Evolutionary conservation across 2,329 filamentous ascomycete genomes (phyloP).

Genomic region (Ceratocystis cacaofunesta): DNA sequence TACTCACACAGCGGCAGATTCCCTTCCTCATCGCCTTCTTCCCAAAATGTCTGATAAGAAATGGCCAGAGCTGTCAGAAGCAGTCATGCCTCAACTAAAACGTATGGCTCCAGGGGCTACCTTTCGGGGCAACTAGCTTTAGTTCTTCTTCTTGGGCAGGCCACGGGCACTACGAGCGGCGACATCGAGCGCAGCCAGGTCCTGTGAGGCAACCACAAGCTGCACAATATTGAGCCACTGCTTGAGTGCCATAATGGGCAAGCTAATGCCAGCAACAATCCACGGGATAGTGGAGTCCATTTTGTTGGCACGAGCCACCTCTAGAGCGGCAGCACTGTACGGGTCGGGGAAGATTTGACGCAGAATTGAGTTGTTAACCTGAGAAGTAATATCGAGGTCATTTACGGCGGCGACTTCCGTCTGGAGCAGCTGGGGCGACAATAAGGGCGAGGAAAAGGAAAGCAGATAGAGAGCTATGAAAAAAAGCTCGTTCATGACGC

Average conservation of each 20-base stretch:
- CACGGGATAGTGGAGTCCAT: constrained; percentile 52
- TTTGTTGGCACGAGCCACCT: constrained; percentile 88
- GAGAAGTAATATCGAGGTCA: constrained; percentile 48
- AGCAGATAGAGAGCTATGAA: constrained; percentile 97
- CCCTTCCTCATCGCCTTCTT: not conserved
- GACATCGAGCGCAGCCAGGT: constrained; percentile 83
- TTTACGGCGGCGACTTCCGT: constrained; percentile 23
- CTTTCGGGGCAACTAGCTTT: not conserved
- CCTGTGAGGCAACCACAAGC: constrained; percentile 80
- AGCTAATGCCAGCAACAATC: constrained; percentile 67
- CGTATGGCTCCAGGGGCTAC: too few relatives aligned
- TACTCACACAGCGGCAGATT: not conserved
- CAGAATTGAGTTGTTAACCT: constrained; percentile 54
- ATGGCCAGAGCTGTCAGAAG: not conserved
- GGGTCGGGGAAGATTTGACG: constrained; percentile 71
- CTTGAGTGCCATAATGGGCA: constrained; percentile 80
- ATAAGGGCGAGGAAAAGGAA: constrained; percentile 80
- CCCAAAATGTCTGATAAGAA: not conserved
- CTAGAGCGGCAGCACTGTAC: constrained; percentile 82
- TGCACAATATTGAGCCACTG: constrained; percentile 91
- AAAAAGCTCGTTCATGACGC: constrained; percentile 84
- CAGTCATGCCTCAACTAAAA: not conserved
- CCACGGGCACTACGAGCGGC: constrained; percentile 42
- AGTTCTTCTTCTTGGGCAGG: constrained; percentile 33
- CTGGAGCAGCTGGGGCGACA: constrained; percentile 68